Conservation (phyloP, 768 basidiomycete species). For the Tricholomella constricta region DNA sequence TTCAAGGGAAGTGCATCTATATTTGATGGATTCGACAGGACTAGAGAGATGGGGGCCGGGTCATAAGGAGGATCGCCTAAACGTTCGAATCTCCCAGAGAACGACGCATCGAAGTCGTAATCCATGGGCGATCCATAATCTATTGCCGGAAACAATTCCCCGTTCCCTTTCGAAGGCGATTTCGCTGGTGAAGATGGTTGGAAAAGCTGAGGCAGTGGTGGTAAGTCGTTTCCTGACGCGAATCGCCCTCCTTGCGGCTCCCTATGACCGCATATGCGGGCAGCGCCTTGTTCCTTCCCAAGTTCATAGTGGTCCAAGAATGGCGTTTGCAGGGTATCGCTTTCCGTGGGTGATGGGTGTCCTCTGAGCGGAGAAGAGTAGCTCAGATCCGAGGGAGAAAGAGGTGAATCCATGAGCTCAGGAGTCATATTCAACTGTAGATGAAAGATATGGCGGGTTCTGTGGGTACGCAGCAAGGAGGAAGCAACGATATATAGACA, state of each 20-base stretch:
- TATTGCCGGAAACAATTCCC: conserved; percentile 11
- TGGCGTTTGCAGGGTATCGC: conserved; percentile 43
- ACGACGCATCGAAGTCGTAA: conserved; percentile 9
- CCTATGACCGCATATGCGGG: background rate
- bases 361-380: conserved; percentile 29
- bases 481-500: conserved; percentile 14
- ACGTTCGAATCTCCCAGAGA: conserved; percentile 12
- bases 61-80: conserved; percentile 2
- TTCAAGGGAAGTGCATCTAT: conserved; percentile 10
- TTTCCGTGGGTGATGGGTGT: conserved; percentile 37
- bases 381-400: conserved; percentile 32
- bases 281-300: conserved; percentile 2
- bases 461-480: conserved; percentile 17
- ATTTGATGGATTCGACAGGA: conserved; percentile 10
- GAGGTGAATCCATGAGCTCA: conserved; percentile 28
- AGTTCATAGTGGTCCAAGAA: conserved; percentile 29
- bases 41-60: conserved; percentile 3
- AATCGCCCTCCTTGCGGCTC: background rate
- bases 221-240: conserved; percentile 3
- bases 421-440: conserved; percentile 26
- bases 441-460: conserved; percentile 19
- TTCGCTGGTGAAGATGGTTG: conserved; percentile 3
- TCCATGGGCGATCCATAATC: conserved; percentile 14
- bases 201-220: conserved; percentile 10
- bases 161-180: conserved; percentile 6